Conservation (phyloP, 2,329 filamentous ascomycete genomes). For the Hypoxylon sp. region DNA sequence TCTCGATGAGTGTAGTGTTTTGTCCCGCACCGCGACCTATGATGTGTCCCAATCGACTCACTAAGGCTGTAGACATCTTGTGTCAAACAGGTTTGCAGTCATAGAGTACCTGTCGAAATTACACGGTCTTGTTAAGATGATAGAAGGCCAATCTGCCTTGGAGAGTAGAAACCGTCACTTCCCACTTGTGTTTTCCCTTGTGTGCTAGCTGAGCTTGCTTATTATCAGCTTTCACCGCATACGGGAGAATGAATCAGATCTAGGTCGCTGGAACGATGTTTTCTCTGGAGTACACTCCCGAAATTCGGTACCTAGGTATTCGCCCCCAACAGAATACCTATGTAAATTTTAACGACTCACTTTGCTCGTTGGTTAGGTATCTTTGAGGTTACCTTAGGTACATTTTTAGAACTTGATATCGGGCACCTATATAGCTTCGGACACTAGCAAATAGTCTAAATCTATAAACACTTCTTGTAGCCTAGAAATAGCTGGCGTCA, state of each 20-base stretch:
- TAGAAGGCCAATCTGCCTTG: neutral
- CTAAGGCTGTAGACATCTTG: constrained; percentile 8
- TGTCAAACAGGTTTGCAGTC: neutral
- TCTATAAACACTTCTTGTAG: neutral
- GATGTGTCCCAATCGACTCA: constrained; percentile 1
- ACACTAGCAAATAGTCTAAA: neutral
- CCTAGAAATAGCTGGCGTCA: neutral
- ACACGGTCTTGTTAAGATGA: neutral
- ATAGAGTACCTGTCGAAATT: constrained; percentile 5
- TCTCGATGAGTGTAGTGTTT: neutral
- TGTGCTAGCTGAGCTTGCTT: neutral
- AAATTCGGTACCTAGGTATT: neutral
- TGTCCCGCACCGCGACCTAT: constrained; percentile 1
- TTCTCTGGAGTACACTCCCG: neutral
- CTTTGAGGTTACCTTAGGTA: neutral
- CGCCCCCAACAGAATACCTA: neutral
- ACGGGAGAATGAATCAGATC: neutral
- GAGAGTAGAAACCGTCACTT: neutral
- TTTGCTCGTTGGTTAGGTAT: neutral
- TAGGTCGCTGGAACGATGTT: neutral
- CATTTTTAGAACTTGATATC: too few relatives aligned
- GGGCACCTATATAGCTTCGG: neutral
- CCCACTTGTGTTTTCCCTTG: neutral
- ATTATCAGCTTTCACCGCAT: neutral
- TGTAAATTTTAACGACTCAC: too few relatives aligned